phyloP scores from a whole-genome alignment of 1,284 basidiomycete species.

The Sanghuangporus weigelae region DNA sequence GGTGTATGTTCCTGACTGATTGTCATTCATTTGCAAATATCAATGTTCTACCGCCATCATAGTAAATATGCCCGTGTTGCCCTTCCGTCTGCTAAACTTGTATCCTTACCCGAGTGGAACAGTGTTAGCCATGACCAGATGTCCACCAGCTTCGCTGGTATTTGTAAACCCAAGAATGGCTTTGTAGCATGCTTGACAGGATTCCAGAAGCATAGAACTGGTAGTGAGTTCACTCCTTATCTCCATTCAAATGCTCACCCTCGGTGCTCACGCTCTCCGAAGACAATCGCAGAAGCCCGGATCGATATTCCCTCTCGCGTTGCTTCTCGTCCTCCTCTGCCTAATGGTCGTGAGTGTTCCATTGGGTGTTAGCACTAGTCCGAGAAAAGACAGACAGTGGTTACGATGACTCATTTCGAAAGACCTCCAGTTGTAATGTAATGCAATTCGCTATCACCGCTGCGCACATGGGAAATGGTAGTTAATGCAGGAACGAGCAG shows the following conservation, averaged over 20 bases:
- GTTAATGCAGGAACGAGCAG: constrained; percentile 32
- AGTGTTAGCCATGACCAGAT: not conserved
- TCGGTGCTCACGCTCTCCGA: not conserved
- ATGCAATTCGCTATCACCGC: constrained; percentile 25
- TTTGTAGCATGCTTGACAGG: constrained; percentile 23
- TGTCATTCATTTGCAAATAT: no score
- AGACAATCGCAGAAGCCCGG: constrained; percentile 27
- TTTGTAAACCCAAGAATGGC: not conserved
- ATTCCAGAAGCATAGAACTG: constrained; percentile 26
- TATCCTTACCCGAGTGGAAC: no score
- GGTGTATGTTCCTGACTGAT: no score
- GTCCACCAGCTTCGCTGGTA: not conserved
- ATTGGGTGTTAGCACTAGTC: not conserved
- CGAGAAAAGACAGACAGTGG: no score
- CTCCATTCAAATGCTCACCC: not conserved
- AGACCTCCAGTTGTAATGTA: constrained; percentile 24
- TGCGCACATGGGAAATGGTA: constrained; percentile 23
- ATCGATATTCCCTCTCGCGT: constrained; percentile 25
- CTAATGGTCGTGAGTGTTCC: constrained; percentile 25
- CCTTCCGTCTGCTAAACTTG: no score
- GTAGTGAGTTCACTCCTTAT: constrained; percentile 21
- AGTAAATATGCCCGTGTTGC: no score
- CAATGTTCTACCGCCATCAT: no score
- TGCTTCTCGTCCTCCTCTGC: constrained; percentile 25
- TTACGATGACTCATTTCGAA: not conserved